These are phyloP conservation scores for Camellia sinensis DNA, from an alignment of 148 eudicot species.

Conservation along the genomic window DNA sequence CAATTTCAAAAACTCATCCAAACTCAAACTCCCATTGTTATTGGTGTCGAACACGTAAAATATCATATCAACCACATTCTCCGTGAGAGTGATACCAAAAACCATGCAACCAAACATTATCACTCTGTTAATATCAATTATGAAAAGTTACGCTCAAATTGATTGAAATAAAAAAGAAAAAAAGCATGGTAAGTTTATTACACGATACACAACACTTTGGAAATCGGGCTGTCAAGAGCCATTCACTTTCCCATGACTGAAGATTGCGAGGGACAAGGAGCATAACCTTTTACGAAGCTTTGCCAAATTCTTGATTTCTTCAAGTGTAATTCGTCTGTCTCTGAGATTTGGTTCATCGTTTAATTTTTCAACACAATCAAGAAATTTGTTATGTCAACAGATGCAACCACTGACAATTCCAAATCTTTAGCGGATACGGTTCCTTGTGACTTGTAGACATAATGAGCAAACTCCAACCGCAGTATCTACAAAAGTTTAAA, in stretches of 20 bases:
- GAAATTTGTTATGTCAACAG: slow-evolving; percentile 75
- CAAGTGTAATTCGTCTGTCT: slow-evolving; percentile 45
- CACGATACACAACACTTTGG: slow-evolving; percentile 73
- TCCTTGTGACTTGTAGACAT: slow-evolving; percentile 64
- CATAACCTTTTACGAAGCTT: no score
- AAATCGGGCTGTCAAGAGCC: slow-evolving; percentile 66
- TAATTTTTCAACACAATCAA: slow-evolving; percentile 62
- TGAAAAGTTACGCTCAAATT: no score
- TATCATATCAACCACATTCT: slow-evolving; percentile 67
- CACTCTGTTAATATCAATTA: no score
- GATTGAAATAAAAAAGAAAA: no score
- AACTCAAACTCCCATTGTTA: slow-evolving; percentile 65
- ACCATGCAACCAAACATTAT: slow-evolving; percentile 38
- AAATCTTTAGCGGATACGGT: slow-evolving; percentile 74
- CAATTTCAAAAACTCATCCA: slow-evolving; percentile 55
- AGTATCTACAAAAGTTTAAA: slow-evolving; percentile 37
- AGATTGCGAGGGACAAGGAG: no score
- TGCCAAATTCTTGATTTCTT: slow-evolving; percentile 51
- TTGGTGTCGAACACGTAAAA: slow-evolving; percentile 63
- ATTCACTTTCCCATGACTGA: slow-evolving; percentile 62
- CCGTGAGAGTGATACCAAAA: slow-evolving; percentile 59
- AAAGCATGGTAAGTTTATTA: neutral
- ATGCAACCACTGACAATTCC: slow-evolving; percentile 82
- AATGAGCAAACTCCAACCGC: slow-evolving; percentile 71
- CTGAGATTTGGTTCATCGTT: slow-evolving; percentile 43